Percentiles rank a stretch among this genome's conserved stretches.
phyloP scores from a whole-genome alignment of 2,329 filamentous ascomycete genomes.

The Nemania serpens region DNA sequence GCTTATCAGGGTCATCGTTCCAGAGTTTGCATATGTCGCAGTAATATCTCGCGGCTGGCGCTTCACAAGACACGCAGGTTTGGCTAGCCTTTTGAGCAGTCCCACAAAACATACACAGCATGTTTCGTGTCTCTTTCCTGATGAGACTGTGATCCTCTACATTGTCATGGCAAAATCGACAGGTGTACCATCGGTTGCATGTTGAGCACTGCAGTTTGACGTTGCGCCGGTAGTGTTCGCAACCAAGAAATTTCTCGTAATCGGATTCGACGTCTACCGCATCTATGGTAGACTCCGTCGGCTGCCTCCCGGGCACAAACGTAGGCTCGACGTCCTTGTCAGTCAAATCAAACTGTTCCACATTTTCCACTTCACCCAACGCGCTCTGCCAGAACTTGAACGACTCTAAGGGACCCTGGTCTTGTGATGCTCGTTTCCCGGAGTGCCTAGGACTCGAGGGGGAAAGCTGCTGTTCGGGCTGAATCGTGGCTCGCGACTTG shows the following conservation, averaged over 20 bases:
- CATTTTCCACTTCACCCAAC: conserved; percentile 45
- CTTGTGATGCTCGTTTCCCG: conserved; percentile 47
- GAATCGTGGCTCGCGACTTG: conserved; percentile 44
- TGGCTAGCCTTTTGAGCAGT: conserved; percentile 83
- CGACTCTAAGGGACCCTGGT: conserved; percentile 53
- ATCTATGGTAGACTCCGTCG: conserved; percentile 48
- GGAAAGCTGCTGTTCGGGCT: conserved; percentile 40
- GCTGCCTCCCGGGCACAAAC: conserved; percentile 60
- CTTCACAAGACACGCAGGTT: conserved; percentile 75
- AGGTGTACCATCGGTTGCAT: conserved; percentile 92
- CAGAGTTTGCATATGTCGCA: conserved; percentile 95
- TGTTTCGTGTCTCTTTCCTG: conserved; percentile 84
- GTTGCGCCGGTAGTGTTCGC: conserved; percentile 91
- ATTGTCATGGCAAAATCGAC: conserved; percentile 90
- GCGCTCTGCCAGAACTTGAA: conserved; percentile 64
- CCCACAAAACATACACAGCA: conserved; percentile 96
- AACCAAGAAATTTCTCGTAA: conserved; percentile 66
- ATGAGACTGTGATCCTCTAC: conserved; percentile 79
- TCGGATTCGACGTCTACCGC: conserved; percentile 47
- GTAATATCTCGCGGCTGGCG: conserved; percentile 84
- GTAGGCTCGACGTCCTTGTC: conserved; percentile 69
- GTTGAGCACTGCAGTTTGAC: conserved; percentile 93
- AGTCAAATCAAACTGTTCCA: conserved; percentile 55
- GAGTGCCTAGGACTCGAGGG: conserved; percentile 46
- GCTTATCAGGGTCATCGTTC: conserved; percentile 90